Conservation (phyloP, 257 asterid species). For the Fraxinus cuspidata region DNA sequence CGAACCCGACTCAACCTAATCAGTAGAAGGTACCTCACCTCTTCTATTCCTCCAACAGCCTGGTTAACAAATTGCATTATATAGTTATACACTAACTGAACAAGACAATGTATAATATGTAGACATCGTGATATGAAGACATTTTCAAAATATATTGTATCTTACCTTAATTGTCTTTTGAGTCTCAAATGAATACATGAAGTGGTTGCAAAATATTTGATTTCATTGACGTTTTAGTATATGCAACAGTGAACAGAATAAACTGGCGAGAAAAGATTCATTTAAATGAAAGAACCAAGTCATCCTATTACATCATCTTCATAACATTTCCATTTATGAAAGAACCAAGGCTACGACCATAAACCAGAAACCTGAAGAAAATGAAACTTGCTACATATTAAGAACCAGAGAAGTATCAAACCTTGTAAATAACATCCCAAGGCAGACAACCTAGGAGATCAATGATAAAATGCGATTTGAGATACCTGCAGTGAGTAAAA, state of each 20-base stretch:
- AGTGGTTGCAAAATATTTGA: not conserved
- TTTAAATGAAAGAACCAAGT: no score
- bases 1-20: constrained; percentile 82
- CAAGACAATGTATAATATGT: constrained; percentile 4
- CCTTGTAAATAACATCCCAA: constrained; percentile 79
- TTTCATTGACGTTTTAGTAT: not conserved
- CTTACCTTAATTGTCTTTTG: not conserved
- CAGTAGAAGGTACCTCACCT: constrained; percentile 80
- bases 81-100: not conserved
- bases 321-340: not conserved
- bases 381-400: not conserved
- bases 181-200: not conserved
- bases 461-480: constrained; percentile 49
- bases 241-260: not conserved
- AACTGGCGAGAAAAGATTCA: not conserved
- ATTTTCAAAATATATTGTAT: not conserved
- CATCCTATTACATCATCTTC: not conserved
- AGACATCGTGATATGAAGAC: not conserved
- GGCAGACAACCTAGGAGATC: constrained; percentile 69
- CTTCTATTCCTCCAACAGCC: constrained; percentile 70
- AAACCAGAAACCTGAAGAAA: not conserved
- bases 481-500: constrained; percentile 41
- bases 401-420: constrained; percentile 17
- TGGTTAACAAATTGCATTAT: constrained; percentile 23
- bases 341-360: not conserved